Percentiles rank a stretch among this genome's conserved stretches.
Evolutionary conservation across 495 filamentous ascomycete genomes (phyloP).

Genomic region (Sabuloglossum arenarium): DNA sequence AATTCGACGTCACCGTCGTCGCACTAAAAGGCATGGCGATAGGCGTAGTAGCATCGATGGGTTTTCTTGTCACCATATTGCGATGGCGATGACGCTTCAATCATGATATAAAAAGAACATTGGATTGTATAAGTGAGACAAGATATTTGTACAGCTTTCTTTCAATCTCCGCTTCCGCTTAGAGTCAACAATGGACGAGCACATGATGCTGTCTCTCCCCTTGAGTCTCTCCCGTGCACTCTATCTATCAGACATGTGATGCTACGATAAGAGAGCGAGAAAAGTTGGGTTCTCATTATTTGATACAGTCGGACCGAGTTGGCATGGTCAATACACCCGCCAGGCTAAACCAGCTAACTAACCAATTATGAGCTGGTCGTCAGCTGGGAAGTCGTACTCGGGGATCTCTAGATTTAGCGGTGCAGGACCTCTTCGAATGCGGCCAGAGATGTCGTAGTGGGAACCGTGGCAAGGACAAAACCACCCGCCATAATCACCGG

Average conservation of each 20-base stretch:
- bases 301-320: not conserved
- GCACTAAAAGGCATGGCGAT: slow-evolving; percentile 52
- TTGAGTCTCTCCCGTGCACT: not conserved
- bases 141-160: not conserved
- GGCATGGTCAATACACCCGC: not conserved
- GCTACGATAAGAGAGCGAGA: not conserved
- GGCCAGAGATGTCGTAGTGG: slow-evolving; percentile 98
- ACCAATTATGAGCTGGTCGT: slow-evolving; percentile 21
- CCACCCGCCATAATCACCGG: slow-evolving; percentile 95
- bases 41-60: slow-evolving; percentile 43
- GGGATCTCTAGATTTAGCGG: slow-evolving; percentile 96
- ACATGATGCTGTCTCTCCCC: not conserved
- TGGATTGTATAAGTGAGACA: not conserved
- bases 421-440: slow-evolving; percentile 86
- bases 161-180: not conserved
- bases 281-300: not conserved
- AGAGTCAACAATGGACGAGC: not conserved
- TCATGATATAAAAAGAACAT: not conserved
- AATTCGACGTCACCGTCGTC: slow-evolving; percentile 51
- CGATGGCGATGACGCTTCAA: not conserved
- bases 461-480: slow-evolving; percentile 99
- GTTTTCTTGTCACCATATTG: slow-evolving; percentile 24
- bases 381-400: slow-evolving; percentile 39
- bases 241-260: not conserved
- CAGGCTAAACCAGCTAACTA: slow-evolving; percentile 6